Evolutionary conservation across 805 yeast genomes (phyloP).

Genomic region (Komagataella pastoris): DNA sequence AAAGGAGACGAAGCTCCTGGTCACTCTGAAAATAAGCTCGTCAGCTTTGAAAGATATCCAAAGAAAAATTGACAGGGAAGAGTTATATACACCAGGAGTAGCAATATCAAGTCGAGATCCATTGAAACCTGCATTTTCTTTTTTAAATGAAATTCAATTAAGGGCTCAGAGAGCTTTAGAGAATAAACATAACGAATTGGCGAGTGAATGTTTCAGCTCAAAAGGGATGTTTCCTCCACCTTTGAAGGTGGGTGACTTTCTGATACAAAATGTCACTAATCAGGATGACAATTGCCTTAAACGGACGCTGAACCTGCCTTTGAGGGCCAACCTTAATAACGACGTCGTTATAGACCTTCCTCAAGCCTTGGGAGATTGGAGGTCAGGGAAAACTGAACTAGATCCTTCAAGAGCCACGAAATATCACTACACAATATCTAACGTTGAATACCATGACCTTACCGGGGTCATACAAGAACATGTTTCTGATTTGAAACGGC

Average conservation of each 20-base stretch:
- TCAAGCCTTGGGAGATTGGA: neutral
- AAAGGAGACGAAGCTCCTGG: neutral
- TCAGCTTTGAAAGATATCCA: neutral
- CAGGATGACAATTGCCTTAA: neutral
- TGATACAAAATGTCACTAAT: constrained; percentile 16
- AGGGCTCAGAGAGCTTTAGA: constrained; percentile 12
- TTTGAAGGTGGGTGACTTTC: constrained; percentile 17
- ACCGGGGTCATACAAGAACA: constrained; percentile 5
- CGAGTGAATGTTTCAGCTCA: constrained; percentile 17
- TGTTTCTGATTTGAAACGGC: constrained; percentile 3
- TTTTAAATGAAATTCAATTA: constrained; percentile 26
- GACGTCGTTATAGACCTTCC: neutral
- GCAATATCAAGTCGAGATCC: neutral
- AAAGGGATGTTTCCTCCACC: constrained; percentile 20
- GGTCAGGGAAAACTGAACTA: constrained; percentile 1
- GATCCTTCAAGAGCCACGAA: neutral
- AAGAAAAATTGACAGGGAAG: neutral
- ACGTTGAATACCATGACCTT: constrained; percentile 2
- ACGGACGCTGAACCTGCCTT: neutral
- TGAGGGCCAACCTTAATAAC: neutral
- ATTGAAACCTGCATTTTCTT: constrained; percentile 5
- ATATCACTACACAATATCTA: constrained; percentile 2
- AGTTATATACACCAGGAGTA: neutral
- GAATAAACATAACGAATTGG: constrained; percentile 8
- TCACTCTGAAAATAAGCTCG: neutral